These are phyloP conservation scores for Tuber melanosporum DNA, from an alignment of 495 filamentous ascomycete species.

Conservation along the genomic window DNA sequence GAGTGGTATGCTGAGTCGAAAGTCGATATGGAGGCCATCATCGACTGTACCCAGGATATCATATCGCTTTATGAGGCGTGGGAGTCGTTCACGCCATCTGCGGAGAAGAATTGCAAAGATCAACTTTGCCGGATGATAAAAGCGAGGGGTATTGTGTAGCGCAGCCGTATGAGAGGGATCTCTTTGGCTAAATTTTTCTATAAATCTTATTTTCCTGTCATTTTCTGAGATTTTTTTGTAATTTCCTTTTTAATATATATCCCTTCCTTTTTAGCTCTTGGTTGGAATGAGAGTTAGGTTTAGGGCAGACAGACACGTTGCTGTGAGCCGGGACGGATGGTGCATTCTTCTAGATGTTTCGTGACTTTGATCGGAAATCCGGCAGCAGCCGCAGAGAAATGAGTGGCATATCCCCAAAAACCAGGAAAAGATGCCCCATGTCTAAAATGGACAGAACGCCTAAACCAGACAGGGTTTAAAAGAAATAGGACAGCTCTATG, in stretches of 20 bases:
- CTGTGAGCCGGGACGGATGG: constrained; percentile 13
- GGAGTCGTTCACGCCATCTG: constrained; percentile 60
- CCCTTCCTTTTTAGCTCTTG: background rate
- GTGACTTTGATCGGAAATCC: constrained; percentile 24
- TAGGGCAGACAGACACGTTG: background rate
- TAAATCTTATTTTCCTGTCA: background rate
- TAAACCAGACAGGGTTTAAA: background rate
- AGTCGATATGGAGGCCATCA: constrained; percentile 83
- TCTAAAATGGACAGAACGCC: background rate
- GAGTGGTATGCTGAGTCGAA: constrained; percentile 87
- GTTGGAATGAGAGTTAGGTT: background rate
- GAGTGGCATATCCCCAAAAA: background rate
- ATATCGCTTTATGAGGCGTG: constrained; percentile 91
- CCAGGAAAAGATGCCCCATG: background rate
- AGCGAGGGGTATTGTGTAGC: constrained; percentile 55
- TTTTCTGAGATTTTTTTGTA: background rate
- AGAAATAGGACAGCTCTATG: background rate
- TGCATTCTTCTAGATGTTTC: constrained; percentile 32
- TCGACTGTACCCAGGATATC: constrained; percentile 91
- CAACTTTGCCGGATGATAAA: constrained; percentile 78
- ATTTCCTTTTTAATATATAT: background rate
- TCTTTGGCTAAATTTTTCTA: background rate
- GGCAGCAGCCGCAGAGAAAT: background rate
- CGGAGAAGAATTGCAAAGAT: constrained; percentile 72
- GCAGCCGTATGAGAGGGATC: background rate